Evolutionary conservation across 106 monocot genomes (phyloP).

Genomic region (Allium sativum): DNA sequence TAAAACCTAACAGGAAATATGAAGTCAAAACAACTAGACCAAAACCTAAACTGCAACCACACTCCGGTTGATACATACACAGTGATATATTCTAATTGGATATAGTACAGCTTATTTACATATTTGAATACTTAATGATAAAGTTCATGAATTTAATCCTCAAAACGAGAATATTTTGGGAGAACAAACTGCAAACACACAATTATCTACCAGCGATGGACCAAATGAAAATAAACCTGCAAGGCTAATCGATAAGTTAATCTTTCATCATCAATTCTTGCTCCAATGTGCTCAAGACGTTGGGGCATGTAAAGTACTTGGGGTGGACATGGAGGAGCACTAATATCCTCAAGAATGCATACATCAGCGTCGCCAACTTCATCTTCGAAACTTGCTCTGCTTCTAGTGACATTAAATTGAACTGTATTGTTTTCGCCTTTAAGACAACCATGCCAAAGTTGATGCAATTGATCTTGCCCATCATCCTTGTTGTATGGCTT

Average conservation of each 20-base stretch:
- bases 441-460: slow-evolving; percentile 4
- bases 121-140: too few species aligned
- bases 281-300: slow-evolving; percentile 17
- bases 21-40: too few species aligned
- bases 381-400: slow-evolving; percentile 22
- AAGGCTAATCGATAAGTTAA: slow-evolving; percentile 60
- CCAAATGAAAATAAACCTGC: slow-evolving; percentile 37
- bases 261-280: slow-evolving; percentile 49
- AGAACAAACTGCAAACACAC: neutral
- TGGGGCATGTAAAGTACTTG: slow-evolving; percentile 1
- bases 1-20: too few species aligned
- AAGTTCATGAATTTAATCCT: too few species aligned
- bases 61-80: too few species aligned
- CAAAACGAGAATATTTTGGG: too few species aligned
- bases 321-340: slow-evolving; percentile 11
- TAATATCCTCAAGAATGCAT: slow-evolving; percentile 58
- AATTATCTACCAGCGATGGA: neutral
- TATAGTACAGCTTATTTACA: too few species aligned
- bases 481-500: slow-evolving; percentile 11
- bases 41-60: too few species aligned
- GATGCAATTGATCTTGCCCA: slow-evolving; percentile 9
- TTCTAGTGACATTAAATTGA: slow-evolving; percentile 9
- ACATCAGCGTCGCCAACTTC: slow-evolving; percentile 53
- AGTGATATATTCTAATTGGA: too few species aligned
- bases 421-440: slow-evolving; percentile 2